Conservation (phyloP, 768 basidiomycete species). For the Galerina marginata region DNA sequence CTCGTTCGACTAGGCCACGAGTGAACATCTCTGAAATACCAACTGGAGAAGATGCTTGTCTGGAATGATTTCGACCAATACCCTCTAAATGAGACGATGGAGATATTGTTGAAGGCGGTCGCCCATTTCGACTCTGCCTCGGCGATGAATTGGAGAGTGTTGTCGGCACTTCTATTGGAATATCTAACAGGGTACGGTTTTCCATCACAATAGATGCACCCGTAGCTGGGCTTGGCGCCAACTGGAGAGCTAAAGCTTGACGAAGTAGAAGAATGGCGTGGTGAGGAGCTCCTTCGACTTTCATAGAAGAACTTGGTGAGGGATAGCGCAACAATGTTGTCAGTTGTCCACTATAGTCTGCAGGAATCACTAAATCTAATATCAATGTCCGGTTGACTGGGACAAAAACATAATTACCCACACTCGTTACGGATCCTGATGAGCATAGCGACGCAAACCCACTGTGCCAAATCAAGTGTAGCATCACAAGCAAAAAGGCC, state of each 20-base stretch:
- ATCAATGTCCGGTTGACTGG: slow-evolving; percentile 18
- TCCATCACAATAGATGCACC: slow-evolving; percentile 83
- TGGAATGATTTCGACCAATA: slow-evolving; percentile 34
- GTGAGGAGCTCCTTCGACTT: slow-evolving; percentile 47
- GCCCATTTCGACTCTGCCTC: slow-evolving; percentile 21
- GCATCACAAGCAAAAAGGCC: slow-evolving; percentile 90
- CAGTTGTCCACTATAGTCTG: slow-evolving; percentile 87
- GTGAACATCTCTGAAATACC: slow-evolving; percentile 76
- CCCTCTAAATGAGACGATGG: slow-evolving; percentile 20
- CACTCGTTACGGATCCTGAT: slow-evolving; percentile 90
- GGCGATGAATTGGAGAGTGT: slow-evolving; percentile 29
- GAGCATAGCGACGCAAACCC: slow-evolving; percentile 94
- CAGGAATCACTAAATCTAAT: slow-evolving; percentile 68
- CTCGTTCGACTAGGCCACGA: slow-evolving; percentile 72
- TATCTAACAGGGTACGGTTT: slow-evolving; percentile 79
- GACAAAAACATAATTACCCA: slow-evolving; percentile 45
- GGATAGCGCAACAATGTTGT: slow-evolving; percentile 90
- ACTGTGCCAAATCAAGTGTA: slow-evolving; percentile 76
- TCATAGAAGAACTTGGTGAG: slow-evolving; percentile 42
- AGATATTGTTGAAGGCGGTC: slow-evolving; percentile 26
- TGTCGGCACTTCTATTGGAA: slow-evolving; percentile 69
- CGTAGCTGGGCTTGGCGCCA: slow-evolving; percentile 73
- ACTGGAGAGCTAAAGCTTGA: slow-evolving; percentile 82
- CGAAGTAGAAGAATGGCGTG: slow-evolving; percentile 75
- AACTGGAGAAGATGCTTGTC: slow-evolving; percentile 50